phyloP scores from a whole-genome alignment of 2,329 filamentous ascomycete species.

The Alternaria ethzedia region DNA sequence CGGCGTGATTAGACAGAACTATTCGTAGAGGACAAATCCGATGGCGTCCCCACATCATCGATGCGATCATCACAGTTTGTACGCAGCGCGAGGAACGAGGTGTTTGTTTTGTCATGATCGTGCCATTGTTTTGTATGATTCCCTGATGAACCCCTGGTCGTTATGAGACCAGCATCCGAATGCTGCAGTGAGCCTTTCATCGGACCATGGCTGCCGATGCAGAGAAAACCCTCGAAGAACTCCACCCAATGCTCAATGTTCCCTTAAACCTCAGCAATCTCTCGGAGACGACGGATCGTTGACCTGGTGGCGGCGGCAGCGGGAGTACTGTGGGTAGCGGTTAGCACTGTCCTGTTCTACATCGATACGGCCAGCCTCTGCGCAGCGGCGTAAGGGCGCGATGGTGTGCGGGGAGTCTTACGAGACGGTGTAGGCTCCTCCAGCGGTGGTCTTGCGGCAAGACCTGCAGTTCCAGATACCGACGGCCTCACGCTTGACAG shows the following conservation, averaged over 20 bases:
- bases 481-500: constrained; percentile 85
- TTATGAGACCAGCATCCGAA: constrained; percentile 44
- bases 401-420: constrained; percentile 60
- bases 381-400: background rate
- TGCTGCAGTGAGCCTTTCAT: constrained; percentile 38
- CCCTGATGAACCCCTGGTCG: constrained; percentile 44
- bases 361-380: too few species aligned
- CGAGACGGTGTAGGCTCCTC: constrained; percentile 95
- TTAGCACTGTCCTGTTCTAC: constrained; percentile 38
- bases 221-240: constrained; percentile 47
- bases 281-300: constrained; percentile 94
- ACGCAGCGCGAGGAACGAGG: background rate
- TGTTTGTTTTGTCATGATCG: constrained; percentile 35
- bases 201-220: constrained; percentile 38
- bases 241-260: constrained; percentile 39
- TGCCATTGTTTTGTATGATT: constrained; percentile 47
- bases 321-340: constrained; percentile 70
- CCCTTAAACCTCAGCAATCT: constrained; percentile 91
- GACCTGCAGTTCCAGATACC: constrained; percentile 97
- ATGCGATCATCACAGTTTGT: background rate
- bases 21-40: background rate
- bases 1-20: background rate
- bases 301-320: constrained; percentile 94
- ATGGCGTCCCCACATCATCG: background rate
- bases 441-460: constrained; percentile 92